A percentile compares a stretch with the other conserved stretches of the same genome.
phyloP scores from a whole-genome alignment of 345 rosid species.

The Cochlearia excelsa region DNA sequence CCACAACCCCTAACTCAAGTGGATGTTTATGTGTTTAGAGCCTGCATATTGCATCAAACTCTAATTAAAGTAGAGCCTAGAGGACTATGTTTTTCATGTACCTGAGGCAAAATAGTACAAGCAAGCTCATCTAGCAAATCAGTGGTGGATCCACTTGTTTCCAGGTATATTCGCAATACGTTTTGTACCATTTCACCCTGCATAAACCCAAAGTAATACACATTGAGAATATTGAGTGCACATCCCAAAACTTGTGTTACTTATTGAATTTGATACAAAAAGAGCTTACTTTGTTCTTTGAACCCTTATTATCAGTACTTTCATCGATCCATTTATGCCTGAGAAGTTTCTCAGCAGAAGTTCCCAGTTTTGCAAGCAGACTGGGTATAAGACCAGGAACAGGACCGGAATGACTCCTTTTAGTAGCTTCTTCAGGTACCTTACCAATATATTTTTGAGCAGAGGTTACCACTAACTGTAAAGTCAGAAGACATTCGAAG shows the following conservation, averaged over 20 bases:
- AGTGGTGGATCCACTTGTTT: constrained; percentile 53
- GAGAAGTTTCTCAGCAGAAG: constrained; percentile 64
- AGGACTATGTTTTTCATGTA: constrained; percentile 21
- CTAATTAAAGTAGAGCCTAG: background rate
- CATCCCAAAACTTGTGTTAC: background rate
- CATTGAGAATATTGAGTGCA: constrained; percentile 24
- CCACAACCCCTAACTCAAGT: background rate
- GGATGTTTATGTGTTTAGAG: background rate
- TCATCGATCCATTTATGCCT: constrained; percentile 53
- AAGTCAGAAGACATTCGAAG: constrained; percentile 58
- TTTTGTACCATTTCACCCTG: constrained; percentile 76
- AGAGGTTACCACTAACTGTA: constrained; percentile 55
- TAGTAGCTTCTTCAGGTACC: constrained; percentile 41
- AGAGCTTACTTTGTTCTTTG: constrained; percentile 68
- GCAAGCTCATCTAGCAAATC: constrained; percentile 70
- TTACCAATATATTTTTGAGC: constrained; percentile 40
- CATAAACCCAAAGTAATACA: constrained; percentile 18
- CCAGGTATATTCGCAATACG: constrained; percentile 64
- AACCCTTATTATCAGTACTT: constrained; percentile 57
- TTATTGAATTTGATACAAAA: constrained; percentile 18
- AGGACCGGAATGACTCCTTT: constrained; percentile 24
- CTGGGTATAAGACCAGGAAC: constrained; percentile 38
- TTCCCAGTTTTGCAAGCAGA: constrained; percentile 49
- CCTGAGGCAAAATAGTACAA: constrained; percentile 69
- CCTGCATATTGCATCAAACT: constrained; percentile 4